Evolutionary conservation across 2,329 filamentous ascomycete genomes (phyloP).

Genomic region (Aspergillus sp.): DNA sequence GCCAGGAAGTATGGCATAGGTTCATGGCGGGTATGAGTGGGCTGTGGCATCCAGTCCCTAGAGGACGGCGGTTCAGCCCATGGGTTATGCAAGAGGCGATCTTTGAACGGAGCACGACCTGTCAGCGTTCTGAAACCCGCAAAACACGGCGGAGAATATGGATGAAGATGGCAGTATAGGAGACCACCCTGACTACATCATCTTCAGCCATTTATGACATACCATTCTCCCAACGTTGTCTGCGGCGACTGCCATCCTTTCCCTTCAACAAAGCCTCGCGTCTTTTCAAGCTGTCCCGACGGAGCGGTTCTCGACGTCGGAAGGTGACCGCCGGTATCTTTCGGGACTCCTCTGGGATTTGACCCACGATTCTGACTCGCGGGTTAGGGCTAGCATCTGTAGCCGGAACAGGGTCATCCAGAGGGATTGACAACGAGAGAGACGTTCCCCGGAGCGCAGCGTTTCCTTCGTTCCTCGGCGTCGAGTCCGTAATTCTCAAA

Average conservation of each 20-base stretch:
- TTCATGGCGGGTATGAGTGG: conserved; percentile 73
- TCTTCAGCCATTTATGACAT: conserved; percentile 27
- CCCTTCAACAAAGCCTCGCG: conserved; percentile 81
- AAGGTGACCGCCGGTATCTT: conserved; percentile 40
- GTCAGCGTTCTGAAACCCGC: conserved; percentile 22
- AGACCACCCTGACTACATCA: not conserved
- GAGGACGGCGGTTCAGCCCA: conserved; percentile 79
- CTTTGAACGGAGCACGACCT: conserved; percentile 46
- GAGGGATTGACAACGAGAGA: conserved; percentile 69
- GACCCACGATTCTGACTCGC: conserved; percentile 26
- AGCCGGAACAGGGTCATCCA: conserved; percentile 58
- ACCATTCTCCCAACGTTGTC: conserved; percentile 96
- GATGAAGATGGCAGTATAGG: not conserved
- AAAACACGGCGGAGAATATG: not conserved
- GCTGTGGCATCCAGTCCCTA: conserved; percentile 77
- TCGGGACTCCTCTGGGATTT: conserved; percentile 20
- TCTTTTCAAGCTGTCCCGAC: conserved; percentile 62
- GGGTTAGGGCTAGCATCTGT: conserved; percentile 31
- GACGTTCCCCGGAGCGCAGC: conserved; percentile 58
- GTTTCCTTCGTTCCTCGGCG: conserved; percentile 20
- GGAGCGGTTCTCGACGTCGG: conserved; percentile 55
- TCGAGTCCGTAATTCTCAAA: conserved; percentile 33
- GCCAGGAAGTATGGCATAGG: conserved; percentile 86
- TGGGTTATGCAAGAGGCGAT: conserved; percentile 82
- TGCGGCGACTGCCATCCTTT: conserved; percentile 82